Evolutionary conservation across 352 stramenopile species (phyloP).

Genomic region (Poterioochromonas sp.): DNA sequence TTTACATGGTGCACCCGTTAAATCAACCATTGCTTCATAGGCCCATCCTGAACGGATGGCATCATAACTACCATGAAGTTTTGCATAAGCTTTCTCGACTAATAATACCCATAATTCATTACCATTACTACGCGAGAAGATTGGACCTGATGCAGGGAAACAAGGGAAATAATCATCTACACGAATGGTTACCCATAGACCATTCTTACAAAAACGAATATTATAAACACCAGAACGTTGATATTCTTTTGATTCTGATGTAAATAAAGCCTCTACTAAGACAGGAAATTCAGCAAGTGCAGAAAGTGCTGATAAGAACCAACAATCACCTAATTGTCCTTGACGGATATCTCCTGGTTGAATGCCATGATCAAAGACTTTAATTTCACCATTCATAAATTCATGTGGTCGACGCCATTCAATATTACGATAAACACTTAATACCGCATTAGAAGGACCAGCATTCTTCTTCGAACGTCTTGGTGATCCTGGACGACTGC

Average conservation of each 20-base stretch:
- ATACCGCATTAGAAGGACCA: no score
- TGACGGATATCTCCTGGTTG: conserved; percentile 11
- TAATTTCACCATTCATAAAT: neutral
- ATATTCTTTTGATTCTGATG: neutral
- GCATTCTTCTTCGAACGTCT: neutral
- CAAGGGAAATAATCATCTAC: conserved; percentile 23
- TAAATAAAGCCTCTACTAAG: conserved; percentile 11
- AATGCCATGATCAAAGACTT: conserved; percentile 2
- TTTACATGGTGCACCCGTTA: conserved; percentile 19
- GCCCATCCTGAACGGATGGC: neutral
- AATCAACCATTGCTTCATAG: conserved; percentile 27
- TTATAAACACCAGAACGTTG: neutral
- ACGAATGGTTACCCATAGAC: neutral
- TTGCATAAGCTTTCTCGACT: conserved; percentile 26
- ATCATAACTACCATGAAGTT: conserved; percentile 4
- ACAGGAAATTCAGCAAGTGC: neutral
- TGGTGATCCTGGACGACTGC: neutral
- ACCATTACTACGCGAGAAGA: neutral
- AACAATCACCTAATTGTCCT: conserved; percentile 7
- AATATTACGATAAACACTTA: no score
- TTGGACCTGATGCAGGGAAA: neutral
- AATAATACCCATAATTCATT: conserved; percentile 27
- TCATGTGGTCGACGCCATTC: conserved; percentile 1
- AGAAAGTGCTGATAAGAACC: conserved; percentile 16
- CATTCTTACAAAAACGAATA: neutral